Evolutionary conservation across 352 stramenopile species (phyloP).

Genomic region (Phytophthora palmivora): DNA sequence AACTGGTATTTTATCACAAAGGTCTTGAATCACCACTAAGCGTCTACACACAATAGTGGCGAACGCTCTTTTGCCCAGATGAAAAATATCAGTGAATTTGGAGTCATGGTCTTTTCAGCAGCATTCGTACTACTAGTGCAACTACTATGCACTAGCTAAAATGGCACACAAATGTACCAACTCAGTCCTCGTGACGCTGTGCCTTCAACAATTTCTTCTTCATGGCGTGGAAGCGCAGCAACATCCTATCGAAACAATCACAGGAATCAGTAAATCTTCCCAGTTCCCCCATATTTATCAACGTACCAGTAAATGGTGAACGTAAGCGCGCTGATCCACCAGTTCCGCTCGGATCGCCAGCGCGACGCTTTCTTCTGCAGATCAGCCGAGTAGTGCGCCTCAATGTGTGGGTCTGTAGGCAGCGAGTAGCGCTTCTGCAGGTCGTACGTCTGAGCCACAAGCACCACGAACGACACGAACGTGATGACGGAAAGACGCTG

Average conservation of each 20-base stretch:
- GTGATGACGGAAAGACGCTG: constrained; percentile 83
- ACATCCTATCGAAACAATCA: constrained; percentile 59
- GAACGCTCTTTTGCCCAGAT: no score
- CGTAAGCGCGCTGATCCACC: constrained; percentile 86
- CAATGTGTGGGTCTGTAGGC: constrained; percentile 34
- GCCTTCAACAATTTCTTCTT: constrained; percentile 78
- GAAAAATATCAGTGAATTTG: no score
- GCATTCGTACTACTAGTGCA: no score
- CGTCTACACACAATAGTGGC: no score
- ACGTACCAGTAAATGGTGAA: constrained; percentile 88
- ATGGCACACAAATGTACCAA: not conserved
- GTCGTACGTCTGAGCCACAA: constrained; percentile 76
- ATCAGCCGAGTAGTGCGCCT: constrained; percentile 74
- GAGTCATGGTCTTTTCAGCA: no score
- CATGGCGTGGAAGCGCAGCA: constrained; percentile 80
- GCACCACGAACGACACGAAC: constrained; percentile 71
- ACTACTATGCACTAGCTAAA: no score
- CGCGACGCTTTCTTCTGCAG: constrained; percentile 83
- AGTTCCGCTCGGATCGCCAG: constrained; percentile 83
- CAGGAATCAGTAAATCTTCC: not conserved
- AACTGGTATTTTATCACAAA: no score
- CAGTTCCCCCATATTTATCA: not conserved
- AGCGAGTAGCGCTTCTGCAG: constrained; percentile 80
- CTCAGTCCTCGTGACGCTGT: constrained; percentile 70
- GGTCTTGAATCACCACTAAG: no score